Conservation (phyloP, 441 rosid species). For the Theobroma grandiflorum region DNA sequence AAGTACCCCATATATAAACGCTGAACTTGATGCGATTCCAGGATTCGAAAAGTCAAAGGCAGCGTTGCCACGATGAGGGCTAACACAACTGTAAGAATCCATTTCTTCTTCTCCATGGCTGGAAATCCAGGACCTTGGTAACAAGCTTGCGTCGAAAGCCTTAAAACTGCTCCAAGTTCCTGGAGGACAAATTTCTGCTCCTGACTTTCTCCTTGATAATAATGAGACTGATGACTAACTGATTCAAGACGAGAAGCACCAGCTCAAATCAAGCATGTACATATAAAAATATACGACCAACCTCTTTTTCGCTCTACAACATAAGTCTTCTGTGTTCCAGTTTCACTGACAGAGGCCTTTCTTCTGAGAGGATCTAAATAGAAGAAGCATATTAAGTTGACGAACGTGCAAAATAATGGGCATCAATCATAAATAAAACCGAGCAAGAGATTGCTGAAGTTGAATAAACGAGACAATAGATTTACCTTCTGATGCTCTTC, state of each 20-base stretch:
- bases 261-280: too few relatives aligned
- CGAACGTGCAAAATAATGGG: background rate
- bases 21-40: background rate
- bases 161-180: background rate
- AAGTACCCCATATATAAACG: background rate
- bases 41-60: background rate
- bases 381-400: background rate
- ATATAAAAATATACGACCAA: too few relatives aligned
- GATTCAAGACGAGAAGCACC: too few relatives aligned
- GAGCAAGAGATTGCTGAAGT: too few relatives aligned
- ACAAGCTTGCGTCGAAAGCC: background rate
- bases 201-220: background rate
- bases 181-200: background rate
- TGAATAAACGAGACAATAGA: too few relatives aligned
- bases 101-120: background rate
- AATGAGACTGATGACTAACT: background rate
- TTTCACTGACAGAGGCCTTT: background rate
- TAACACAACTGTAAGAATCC: conserved; percentile 1
- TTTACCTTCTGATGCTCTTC: too few relatives aligned
- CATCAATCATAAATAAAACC: too few relatives aligned
- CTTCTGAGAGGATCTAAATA: background rate
- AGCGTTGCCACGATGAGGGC: background rate
- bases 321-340: background rate
- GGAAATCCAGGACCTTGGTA: background rate
- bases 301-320: too few relatives aligned